Evolutionary conservation across 1,139 yeast species (phyloP).

Genomic region (Nakaseomyces delphensis): DNA sequence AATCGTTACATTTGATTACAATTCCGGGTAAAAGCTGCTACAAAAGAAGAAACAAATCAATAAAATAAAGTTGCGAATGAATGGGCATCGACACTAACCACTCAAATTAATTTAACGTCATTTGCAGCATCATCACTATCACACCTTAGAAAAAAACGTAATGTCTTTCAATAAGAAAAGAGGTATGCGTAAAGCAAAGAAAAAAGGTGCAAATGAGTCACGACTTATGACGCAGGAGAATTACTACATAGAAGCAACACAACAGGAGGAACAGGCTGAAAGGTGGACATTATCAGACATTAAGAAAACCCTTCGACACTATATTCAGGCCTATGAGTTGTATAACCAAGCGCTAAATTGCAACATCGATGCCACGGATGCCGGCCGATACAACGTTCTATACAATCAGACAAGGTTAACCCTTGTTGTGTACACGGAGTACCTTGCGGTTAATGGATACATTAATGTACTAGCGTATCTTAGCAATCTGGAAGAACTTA

Average conservation of each 20-base stretch:
- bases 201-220: conserved; percentile 9
- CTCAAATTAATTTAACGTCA: not conserved
- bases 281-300: conserved; percentile 31
- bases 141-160: not conserved
- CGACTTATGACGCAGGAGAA: conserved; percentile 24
- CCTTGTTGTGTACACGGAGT: conserved; percentile 27
- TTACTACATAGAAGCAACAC: conserved; percentile 27
- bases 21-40: too few species aligned
- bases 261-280: conserved; percentile 31
- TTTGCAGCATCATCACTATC: too few species aligned
- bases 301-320: conserved; percentile 26
- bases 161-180: conserved; percentile 2
- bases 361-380: conserved; percentile 14
- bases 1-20: too few species aligned
- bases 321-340: conserved; percentile 21
- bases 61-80: too few species aligned
- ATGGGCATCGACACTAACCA: not conserved
- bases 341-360: conserved; percentile 22
- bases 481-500: conserved; percentile 18
- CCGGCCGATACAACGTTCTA: conserved; percentile 21
- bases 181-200: conserved; percentile 6
- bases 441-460: conserved; percentile 25
- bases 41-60: too few species aligned
- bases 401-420: conserved; percentile 29
- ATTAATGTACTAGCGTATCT: conserved; percentile 27